Conservation (phyloP, 495 filamentous ascomycete species). For the Cercophora sp. region DNA sequence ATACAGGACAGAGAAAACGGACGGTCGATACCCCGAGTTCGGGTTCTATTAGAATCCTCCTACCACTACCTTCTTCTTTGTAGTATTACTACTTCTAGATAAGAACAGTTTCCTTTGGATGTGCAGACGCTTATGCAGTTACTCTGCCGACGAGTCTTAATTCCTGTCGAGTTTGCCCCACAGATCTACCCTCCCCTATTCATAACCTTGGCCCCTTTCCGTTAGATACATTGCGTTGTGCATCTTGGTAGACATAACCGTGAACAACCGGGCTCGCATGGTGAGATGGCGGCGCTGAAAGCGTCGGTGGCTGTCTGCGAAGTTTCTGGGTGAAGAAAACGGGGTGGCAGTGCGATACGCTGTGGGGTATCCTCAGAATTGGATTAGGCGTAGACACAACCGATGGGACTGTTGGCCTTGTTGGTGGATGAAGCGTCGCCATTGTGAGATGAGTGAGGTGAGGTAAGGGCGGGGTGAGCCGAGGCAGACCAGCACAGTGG, state of each 20-base stretch:
- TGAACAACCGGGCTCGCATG: slow-evolving; percentile 44
- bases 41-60: background rate
- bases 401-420: background rate
- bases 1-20: background rate
- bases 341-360: slow-evolving; percentile 50
- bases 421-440: slow-evolving; percentile 4
- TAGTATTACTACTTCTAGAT: background rate
- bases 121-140: no score
- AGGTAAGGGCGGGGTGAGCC: background rate
- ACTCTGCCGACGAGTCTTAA: no score
- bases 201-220: slow-evolving; percentile 39
- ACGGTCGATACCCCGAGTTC: slow-evolving; percentile 4
- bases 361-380: slow-evolving; percentile 12
- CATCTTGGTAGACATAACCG: slow-evolving; percentile 51
- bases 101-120: no score
- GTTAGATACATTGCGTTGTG: slow-evolving; percentile 17
- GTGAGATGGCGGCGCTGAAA: slow-evolving; percentile 19
- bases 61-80: background rate
- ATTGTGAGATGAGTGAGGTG: background rate
- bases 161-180: no score
- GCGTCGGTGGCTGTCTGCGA: slow-evolving; percentile 32
- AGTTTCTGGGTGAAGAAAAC: slow-evolving; percentile 57
- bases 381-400: no score
- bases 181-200: no score
- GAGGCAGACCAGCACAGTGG: no score